Conservation (phyloP, 257 asterid species). For the Nicotiana knightiana region DNA sequence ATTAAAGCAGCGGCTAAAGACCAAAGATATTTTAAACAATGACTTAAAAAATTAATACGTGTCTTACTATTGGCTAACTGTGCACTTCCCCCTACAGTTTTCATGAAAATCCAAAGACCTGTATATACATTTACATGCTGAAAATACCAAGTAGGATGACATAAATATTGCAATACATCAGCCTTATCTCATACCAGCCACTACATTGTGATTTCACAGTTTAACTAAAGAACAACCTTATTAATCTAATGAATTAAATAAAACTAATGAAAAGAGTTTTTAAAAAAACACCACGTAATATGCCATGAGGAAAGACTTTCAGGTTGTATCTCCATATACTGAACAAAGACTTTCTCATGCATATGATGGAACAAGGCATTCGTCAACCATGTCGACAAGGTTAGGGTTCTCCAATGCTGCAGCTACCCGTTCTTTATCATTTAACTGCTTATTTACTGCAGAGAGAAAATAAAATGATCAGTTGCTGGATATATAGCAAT, state of each 20-base stretch:
- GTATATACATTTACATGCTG: no score
- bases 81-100: no score
- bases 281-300: neutral
- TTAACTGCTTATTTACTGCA: slow-evolving; percentile 91
- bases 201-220: neutral
- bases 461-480: neutral
- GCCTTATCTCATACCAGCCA: neutral
- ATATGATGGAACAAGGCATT: slow-evolving; percentile 75
- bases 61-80: no score
- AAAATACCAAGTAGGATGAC: no score
- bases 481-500: neutral
- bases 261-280: neutral
- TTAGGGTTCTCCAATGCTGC: slow-evolving; percentile 88
- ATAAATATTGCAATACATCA: neutral
- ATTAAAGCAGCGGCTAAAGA: no score
- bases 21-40: no score
- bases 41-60: no score
- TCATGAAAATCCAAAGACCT: no score
- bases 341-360: slow-evolving; percentile 25
- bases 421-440: slow-evolving; percentile 91
- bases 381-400: slow-evolving; percentile 75
- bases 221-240: neutral
- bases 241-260: neutral
- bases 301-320: no score
- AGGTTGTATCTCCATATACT: neutral